A percentile compares a stretch with the other conserved stretches of the same genome.
Conservation (phyloP, 2,329 filamentous ascomycete genomes). For the Coniochaeta sp. region DNA sequence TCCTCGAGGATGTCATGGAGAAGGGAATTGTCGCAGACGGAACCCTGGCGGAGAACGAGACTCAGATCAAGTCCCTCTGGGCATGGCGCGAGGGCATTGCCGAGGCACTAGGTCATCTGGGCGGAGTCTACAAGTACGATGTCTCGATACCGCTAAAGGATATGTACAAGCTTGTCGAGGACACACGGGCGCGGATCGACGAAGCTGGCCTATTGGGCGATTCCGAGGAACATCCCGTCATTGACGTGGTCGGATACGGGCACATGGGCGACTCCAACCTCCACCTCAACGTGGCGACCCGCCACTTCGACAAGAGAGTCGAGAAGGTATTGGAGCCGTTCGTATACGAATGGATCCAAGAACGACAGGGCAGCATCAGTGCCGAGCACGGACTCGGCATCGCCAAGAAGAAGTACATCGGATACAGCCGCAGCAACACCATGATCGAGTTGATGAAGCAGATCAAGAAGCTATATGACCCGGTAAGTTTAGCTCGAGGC, state of each 20-base stretch:
- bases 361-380: conserved; percentile 86
- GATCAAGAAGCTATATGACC: conserved; percentile 90
- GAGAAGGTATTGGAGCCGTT: conserved; percentile 87
- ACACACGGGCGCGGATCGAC: conserved; percentile 65
- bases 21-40: conserved; percentile 83
- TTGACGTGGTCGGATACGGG: conserved; percentile 90
- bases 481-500: conserved; percentile 50
- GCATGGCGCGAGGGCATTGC: conserved; percentile 88
- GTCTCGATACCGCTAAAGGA: conserved; percentile 85
- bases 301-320: conserved; percentile 78
- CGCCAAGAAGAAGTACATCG: conserved; percentile 92
- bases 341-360: conserved; percentile 93
- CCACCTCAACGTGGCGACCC: conserved; percentile 81
- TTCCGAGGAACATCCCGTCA: conserved; percentile 67
- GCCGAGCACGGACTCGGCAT: conserved; percentile 92
- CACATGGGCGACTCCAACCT: conserved; percentile 98
- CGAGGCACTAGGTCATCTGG: conserved; percentile 81
- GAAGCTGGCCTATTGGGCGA: conserved; percentile 72
- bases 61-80: conserved; percentile 81
- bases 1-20: conserved; percentile 87
- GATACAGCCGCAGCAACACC: conserved; percentile 82
- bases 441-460: conserved; percentile 91
- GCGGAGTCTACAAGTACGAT: conserved; percentile 98
- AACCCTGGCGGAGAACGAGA: conserved; percentile 87
- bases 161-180: conserved; percentile 84